Conservation (phyloP, 768 basidiomycete species). For the Postia placenta region DNA sequence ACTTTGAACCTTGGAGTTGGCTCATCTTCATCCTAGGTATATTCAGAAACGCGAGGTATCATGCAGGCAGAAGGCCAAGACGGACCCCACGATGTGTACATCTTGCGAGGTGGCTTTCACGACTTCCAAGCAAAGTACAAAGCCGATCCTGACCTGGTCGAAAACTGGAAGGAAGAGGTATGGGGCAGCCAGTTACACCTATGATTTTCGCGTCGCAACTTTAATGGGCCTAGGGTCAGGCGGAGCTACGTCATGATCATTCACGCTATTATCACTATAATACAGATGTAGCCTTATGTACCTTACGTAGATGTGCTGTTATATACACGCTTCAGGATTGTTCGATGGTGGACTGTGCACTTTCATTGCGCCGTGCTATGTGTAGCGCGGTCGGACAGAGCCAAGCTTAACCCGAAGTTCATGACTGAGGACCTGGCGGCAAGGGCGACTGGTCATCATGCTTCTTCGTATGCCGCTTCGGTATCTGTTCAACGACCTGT, state of each 20-base stretch:
- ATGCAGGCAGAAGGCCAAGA: conserved; percentile 35
- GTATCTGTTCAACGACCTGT: conserved; percentile 55
- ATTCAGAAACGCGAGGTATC: conserved; percentile 54
- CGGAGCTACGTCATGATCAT: neutral
- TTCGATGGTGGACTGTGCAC: too few species aligned
- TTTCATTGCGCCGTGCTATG: too few species aligned
- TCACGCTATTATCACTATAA: neutral
- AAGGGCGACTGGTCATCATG: conserved; percentile 18
- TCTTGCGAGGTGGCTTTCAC: conserved; percentile 69
- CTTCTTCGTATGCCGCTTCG: conserved; percentile 45
- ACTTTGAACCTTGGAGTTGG: neutral
- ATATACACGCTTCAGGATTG: neutral
- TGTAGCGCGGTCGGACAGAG: too few species aligned
- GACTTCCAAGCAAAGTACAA: conserved; percentile 68
- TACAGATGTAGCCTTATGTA: neutral
- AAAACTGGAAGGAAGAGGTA: conserved; percentile 67
- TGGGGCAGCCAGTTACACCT: conserved; percentile 40
- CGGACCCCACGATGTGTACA: conserved; percentile 49
- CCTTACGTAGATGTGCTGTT: neutral
- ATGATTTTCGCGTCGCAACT: neutral
- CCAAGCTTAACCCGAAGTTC: too few species aligned
- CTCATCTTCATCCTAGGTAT: conserved; percentile 40
- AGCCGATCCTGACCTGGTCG: conserved; percentile 66
- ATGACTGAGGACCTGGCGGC: neutral
- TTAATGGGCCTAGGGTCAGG: neutral